These are phyloP conservation scores for Syncephalis fuscata DNA, from an alignment of 371 early-diverging fungal genomes.

Conservation along the genomic window DNA sequence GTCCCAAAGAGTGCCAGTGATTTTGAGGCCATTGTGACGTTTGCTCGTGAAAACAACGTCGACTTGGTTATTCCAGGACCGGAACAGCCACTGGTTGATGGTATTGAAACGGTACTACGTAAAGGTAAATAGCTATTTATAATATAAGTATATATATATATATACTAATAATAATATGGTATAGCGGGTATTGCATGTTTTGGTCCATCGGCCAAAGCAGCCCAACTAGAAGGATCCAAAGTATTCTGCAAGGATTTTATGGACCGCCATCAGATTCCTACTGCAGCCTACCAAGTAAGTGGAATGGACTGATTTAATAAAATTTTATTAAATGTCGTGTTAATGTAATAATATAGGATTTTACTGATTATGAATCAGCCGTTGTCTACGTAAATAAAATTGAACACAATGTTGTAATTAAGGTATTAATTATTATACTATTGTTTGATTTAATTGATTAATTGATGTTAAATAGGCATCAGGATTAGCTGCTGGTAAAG, in stretches of 20 bases:
- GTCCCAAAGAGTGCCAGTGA: conserved; percentile 54
- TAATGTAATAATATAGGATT: conserved; percentile 26
- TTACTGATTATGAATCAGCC: conserved; percentile 73
- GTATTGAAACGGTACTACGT: conserved; percentile 64
- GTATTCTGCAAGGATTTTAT: conserved; percentile 96
- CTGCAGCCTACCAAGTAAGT: conserved; percentile 69
- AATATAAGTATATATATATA: neutral
- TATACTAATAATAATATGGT: neutral
- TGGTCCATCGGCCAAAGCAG: conserved; percentile 83
- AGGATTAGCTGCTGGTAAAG: conserved; percentile 95
- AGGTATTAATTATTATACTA: conserved; percentile 19
- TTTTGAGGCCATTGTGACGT: conserved; percentile 56
- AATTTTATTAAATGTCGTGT: neutral
- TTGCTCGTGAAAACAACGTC: conserved; percentile 64
- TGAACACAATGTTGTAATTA: conserved; percentile 55
- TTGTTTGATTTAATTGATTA: neutral
- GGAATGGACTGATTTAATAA: too few relatives aligned
- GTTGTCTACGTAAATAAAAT: conserved; percentile 42
- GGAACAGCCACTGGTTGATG: conserved; percentile 93
- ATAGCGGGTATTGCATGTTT: conserved; percentile 87
- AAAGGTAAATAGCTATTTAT: conserved; percentile 29
- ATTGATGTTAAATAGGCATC: conserved; percentile 68
- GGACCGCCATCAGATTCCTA: conserved; percentile 88
- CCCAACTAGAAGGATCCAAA: conserved; percentile 92
- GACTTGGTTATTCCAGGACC: conserved; percentile 86